A percentile compares a stretch with the other conserved stretches of the same genome.
phyloP scores from a whole-genome alignment of 2,329 filamentous ascomycete species.

The Claviceps fusiformis region DNA sequence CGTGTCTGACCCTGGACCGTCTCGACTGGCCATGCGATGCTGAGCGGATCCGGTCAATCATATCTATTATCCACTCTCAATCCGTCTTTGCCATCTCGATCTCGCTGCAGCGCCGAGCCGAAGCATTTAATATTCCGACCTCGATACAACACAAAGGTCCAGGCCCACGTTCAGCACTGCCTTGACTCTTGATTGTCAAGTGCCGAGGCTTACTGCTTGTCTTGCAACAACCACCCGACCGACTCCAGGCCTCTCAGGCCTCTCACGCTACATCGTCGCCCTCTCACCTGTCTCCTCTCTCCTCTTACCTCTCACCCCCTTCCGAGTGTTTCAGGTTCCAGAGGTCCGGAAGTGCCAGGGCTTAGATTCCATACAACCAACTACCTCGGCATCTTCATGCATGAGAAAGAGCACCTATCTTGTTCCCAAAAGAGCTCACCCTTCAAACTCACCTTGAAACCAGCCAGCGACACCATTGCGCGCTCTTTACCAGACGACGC shows the following conservation, averaged over 20 bases:
- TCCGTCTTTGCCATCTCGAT: neutral
- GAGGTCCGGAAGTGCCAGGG: neutral
- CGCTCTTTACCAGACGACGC: constrained; percentile 3
- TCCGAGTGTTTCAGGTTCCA: neutral
- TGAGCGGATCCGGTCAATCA: neutral
- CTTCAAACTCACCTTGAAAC: neutral
- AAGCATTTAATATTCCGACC: neutral
- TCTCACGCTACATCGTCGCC: neutral
- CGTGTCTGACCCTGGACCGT: too few relatives aligned
- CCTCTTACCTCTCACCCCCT: too few relatives aligned
- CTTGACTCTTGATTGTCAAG: neutral
- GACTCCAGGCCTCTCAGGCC: neutral
- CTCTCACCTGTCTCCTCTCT: neutral
- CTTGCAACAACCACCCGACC: neutral
- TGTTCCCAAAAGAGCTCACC: neutral
- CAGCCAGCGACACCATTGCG: constrained; percentile 7
- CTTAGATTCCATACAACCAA: neutral
- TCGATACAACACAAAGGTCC: neutral
- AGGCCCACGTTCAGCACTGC: too few relatives aligned
- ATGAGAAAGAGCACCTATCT: constrained; percentile 8
- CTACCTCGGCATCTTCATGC: constrained; percentile 15
- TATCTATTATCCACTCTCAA: neutral
- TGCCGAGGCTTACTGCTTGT: neutral
- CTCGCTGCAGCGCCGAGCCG: neutral
- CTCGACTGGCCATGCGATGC: neutral